Evolutionary conservation across 495 filamentous ascomycete species (phyloP).

Genomic region (Trypethelium eluteriae): DNA sequence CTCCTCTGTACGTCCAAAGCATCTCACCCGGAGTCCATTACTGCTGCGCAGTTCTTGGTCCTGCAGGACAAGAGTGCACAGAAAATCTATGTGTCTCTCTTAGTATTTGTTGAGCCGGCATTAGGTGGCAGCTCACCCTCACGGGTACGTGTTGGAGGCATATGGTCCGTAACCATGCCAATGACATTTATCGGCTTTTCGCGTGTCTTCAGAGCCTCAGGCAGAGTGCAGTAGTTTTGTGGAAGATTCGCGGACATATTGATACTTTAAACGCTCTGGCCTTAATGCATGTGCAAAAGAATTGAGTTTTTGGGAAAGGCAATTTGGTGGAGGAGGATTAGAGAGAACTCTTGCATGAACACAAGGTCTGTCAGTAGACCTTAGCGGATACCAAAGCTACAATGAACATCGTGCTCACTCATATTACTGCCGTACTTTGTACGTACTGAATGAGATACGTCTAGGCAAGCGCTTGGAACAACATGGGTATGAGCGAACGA

Average conservation of each 20-base stretch:
- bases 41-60: constrained; percentile 16
- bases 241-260: neutral
- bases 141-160: constrained; percentile 38
- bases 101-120: neutral
- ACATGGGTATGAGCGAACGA: no score
- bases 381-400: no score
- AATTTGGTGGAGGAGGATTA: no score
- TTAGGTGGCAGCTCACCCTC: constrained; percentile 37
- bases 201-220: constrained; percentile 14
- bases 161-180: constrained; percentile 42
- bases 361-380: no score
- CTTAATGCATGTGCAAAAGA: neutral
- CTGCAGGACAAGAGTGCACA: constrained; percentile 25
- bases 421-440: no score
- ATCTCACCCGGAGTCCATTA: constrained; percentile 21
- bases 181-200: constrained; percentile 23
- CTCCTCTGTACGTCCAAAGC: constrained; percentile 17
- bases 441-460: no score
- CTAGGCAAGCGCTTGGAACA: no score
- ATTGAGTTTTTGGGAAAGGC: neutral
- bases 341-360: no score
- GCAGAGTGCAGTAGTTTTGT: neutral
- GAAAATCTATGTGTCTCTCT: constrained; percentile 17
- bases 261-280: neutral
- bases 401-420: no score